phyloP scores from a whole-genome alignment of 1,284 basidiomycete species.

The Sanguinoderma infundibulare region DNA sequence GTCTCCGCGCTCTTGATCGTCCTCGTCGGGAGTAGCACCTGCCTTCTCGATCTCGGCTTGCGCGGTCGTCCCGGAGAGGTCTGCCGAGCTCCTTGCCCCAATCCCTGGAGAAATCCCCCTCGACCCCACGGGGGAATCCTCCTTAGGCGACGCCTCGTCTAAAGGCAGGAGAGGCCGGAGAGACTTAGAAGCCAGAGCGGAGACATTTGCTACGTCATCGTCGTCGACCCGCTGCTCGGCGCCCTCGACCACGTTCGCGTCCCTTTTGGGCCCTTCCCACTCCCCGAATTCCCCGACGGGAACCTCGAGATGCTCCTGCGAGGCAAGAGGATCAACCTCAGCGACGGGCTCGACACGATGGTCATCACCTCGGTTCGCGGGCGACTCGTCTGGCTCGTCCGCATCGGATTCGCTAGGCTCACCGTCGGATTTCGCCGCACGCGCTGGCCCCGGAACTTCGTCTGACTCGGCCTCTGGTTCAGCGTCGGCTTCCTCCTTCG shows the following conservation, averaged over 20 bases:
- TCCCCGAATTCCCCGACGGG: not conserved
- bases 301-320: conserved; percentile 11
- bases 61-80: not conserved
- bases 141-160: not conserved
- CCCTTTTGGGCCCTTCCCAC: not conserved
- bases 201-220: not conserved
- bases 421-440: not conserved
- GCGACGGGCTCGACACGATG: conserved; percentile 10
- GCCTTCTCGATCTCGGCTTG: conserved; percentile 1
- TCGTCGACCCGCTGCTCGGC: not conserved
- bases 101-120: not conserved
- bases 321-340: conserved; percentile 17
- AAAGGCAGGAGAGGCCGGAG: not conserved
- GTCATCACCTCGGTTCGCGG: conserved; percentile 12
- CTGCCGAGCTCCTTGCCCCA: not conserved
- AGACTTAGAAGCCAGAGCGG: not conserved
- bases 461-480: not conserved
- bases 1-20: not conserved
- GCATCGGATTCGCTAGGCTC: not conserved
- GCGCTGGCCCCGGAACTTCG: not conserved
- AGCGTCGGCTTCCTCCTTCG: not conserved
- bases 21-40: not conserved
- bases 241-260: not conserved
- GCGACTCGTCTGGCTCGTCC: conserved; percentile 2
- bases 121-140: too few relatives aligned